phyloP scores from a whole-genome alignment of 257 asterid species.

The Solanum virginianum region DNA sequence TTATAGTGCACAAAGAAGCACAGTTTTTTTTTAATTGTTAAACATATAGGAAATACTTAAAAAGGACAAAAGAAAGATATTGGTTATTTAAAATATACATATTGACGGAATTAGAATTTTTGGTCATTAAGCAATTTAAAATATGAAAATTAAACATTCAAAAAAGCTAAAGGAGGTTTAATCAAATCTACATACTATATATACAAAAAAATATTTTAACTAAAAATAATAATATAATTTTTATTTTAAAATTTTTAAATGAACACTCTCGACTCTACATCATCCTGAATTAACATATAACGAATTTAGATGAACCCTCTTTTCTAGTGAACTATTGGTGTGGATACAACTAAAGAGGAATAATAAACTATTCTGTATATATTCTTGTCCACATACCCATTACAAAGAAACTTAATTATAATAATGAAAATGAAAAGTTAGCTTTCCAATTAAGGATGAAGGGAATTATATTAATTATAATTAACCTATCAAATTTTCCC shows the following conservation, averaged over 20 bases:
- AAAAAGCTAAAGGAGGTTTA: background rate
- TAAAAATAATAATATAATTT: background rate
- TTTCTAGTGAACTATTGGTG: background rate
- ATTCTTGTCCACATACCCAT: background rate
- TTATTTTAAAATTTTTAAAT: accelerated
- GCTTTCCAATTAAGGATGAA: background rate
- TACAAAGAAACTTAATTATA: background rate
- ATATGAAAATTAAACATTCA: background rate
- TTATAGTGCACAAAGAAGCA: background rate
- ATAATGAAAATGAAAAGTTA: background rate
- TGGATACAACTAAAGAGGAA: background rate
- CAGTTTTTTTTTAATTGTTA: background rate
- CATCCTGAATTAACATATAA: no score
- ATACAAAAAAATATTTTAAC: background rate
- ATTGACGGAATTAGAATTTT: background rate
- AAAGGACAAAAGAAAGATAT: background rate
- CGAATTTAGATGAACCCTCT: background rate
- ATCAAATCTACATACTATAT: background rate
- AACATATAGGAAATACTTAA: background rate
- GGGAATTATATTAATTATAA: background rate
- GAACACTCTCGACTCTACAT: accelerated
- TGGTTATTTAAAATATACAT: background rate
- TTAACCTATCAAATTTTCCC: background rate
- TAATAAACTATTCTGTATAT: background rate
- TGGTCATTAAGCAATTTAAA: background rate